Evolutionary conservation across 768 basidiomycete species (phyloP).

Genomic region (Saitozyma podzolica): DNA sequence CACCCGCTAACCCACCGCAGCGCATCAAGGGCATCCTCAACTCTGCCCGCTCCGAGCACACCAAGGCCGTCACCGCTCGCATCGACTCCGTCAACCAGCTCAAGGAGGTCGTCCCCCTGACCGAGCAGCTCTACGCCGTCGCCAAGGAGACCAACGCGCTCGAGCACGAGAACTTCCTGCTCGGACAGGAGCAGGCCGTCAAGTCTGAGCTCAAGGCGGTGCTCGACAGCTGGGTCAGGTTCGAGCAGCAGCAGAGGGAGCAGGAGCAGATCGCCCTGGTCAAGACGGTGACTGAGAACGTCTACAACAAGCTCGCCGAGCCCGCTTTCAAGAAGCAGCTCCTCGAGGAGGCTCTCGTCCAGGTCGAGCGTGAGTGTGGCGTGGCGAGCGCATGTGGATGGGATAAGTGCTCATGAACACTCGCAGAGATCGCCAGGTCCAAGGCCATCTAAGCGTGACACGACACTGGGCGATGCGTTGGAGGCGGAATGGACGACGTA

Average conservation of each 20-base stretch:
- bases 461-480: too few species aligned
- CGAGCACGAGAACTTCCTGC: slow-evolving; percentile 85
- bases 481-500: neutral
- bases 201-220: slow-evolving; percentile 88
- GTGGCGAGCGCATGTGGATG: neutral
- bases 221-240: slow-evolving; percentile 96
- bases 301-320: slow-evolving; percentile 57
- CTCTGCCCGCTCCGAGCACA: slow-evolving; percentile 81
- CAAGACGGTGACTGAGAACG: slow-evolving; percentile 61
- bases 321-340: slow-evolving; percentile 80
- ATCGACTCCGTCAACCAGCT: slow-evolving; percentile 88
- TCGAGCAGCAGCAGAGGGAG: slow-evolving; percentile 95
- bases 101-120: slow-evolving; percentile 92
- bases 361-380: slow-evolving; percentile 82
- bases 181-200: slow-evolving; percentile 82
- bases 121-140: slow-evolving; percentile 82
- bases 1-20: slow-evolving; percentile 20
- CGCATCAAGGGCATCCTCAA: slow-evolving; percentile 80
- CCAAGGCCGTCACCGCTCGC: slow-evolving; percentile 86
- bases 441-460: slow-evolving; percentile 72
- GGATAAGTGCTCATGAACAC: neutral
- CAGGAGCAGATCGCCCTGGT: slow-evolving; percentile 91
- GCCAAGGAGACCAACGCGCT: slow-evolving; percentile 95
- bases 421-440: slow-evolving; percentile 79
- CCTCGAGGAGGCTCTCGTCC: slow-evolving; percentile 81